Conservation (phyloP, 805 yeast species). For the Metschnikowia borealis region DNA sequence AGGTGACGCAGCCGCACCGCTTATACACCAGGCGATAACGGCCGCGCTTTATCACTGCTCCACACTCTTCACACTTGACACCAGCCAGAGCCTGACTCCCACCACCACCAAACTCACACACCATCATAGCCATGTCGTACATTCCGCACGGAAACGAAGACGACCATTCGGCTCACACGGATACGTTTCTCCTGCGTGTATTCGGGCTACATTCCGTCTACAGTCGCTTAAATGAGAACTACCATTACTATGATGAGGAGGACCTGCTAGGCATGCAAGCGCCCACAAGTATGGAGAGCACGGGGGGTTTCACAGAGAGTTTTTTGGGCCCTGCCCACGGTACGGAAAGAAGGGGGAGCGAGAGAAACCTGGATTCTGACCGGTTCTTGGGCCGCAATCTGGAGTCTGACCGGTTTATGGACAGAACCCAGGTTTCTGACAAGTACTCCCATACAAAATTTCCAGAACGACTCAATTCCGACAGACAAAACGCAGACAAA, state of each 20-base stretch:
- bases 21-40: conserved; percentile 6
- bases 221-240: conserved; percentile 37
- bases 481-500: conserved; percentile 6
- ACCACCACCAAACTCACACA: background rate
- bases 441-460: background rate
- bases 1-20: background rate
- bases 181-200: conserved; percentile 61
- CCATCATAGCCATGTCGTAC: background rate
- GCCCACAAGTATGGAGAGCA: background rate
- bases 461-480: background rate
- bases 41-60: background rate
- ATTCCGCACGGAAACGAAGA: background rate
- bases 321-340: background rate
- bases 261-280: conserved; percentile 7
- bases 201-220: conserved; percentile 51
- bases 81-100: too few species aligned
- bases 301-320: background rate
- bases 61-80: background rate
- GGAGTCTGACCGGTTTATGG: background rate
- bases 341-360: too few species aligned
- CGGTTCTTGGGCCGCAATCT: background rate
- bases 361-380: background rate
- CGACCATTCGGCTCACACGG: conserved; percentile 21
- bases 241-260: conserved; percentile 38
- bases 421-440: background rate